Evolutionary conservation across 2,329 filamentous ascomycete genomes (phyloP), one percentile per base, ranked within the genome.

Genomic region (Xylariomycetidae sp.): DNA sequence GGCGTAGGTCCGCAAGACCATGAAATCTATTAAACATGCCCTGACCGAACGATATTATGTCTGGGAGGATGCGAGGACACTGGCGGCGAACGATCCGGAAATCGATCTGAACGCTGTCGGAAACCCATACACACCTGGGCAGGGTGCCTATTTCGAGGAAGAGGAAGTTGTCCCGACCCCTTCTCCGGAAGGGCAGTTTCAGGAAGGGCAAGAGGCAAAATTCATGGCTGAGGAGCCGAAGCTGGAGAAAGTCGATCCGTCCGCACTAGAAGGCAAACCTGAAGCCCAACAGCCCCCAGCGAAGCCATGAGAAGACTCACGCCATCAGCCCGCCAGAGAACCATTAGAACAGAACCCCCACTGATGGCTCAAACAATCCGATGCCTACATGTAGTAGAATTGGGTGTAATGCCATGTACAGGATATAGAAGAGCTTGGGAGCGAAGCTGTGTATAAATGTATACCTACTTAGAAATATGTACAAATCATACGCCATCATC

Each of bases 1-100:
- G 17, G 23, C 35, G 32, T 53, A 94, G 87, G 75, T 94, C 39
- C 72, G 72, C 49, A 67, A 69, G 57, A 96, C 90, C 16, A 87
- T 90, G 76, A 76, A 78, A 53, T 71, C 74, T 28, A 94, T 97
- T 61, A 88, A 87, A 66, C 84, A 92, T 47, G 76, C 82, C 31
- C 67, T 97, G 53, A 90, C 86, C 22, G 89, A 96, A 64, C 76
- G 90, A 51, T 92, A 79, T 66, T 90, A 95, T 63, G 76, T 85
- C 8, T 97, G 88, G 84, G 74, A 86, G 53, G 85, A 88, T 54
- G 87, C 87, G 15, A 65, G 77, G 31, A 63, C 72, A 38, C 63
- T 85, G 42, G 85, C 82, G 6, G 68, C 73, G 63, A 54, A 63
- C 7, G 85, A 90, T 54, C 70, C 73, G 5, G 81, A 86, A 57